Conservation (phyloP, 2,329 filamentous ascomycete species). For the Chalara sp. region DNA sequence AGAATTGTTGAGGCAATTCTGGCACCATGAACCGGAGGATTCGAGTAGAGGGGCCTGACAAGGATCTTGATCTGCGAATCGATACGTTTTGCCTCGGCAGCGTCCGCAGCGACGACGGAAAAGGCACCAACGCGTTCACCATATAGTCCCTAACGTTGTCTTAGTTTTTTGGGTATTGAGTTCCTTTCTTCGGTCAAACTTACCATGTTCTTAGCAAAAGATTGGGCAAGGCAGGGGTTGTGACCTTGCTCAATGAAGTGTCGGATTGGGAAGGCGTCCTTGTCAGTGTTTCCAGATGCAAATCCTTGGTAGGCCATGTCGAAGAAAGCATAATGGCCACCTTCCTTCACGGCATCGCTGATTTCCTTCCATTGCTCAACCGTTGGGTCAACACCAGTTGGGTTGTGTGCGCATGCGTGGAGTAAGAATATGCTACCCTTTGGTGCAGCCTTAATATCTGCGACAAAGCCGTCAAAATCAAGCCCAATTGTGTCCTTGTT, state of each 20-base stretch:
- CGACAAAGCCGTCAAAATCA: slow-evolving; percentile 90
- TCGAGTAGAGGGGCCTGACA: slow-evolving; percentile 94
- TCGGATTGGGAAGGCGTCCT: slow-evolving; percentile 87
- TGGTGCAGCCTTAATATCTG: slow-evolving; percentile 83
- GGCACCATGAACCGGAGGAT: slow-evolving; percentile 93
- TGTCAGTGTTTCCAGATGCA: slow-evolving; percentile 83
- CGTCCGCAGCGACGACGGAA: slow-evolving; percentile 78
- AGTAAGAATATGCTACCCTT: slow-evolving; percentile 85
- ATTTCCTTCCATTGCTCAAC: slow-evolving; percentile 90
- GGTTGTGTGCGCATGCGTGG: slow-evolving; percentile 97
- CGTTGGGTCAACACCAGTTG: slow-evolving; percentile 91
- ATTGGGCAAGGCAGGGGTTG: slow-evolving; percentile 81
- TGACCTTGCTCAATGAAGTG: slow-evolving; percentile 92
- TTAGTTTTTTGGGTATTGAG: neutral
- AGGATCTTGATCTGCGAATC: slow-evolving; percentile 98
- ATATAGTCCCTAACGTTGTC: slow-evolving; percentile 68
- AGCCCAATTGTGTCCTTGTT: slow-evolving; percentile 97
- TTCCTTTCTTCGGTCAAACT: slow-evolving; percentile 14
- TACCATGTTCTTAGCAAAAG: slow-evolving; percentile 99
- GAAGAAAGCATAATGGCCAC: slow-evolving; percentile 91
- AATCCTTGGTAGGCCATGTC: slow-evolving; percentile 99
- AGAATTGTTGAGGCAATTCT: slow-evolving; percentile 90
- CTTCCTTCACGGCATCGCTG: slow-evolving; percentile 76
- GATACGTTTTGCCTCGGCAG: slow-evolving; percentile 89
- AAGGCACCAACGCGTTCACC: slow-evolving; percentile 97